Percentiles rank a stretch among this genome's conserved stretches.
phyloP scores from a whole-genome alignment of 2,329 filamentous ascomycete species.

The Aspergillus carbonarius region DNA sequence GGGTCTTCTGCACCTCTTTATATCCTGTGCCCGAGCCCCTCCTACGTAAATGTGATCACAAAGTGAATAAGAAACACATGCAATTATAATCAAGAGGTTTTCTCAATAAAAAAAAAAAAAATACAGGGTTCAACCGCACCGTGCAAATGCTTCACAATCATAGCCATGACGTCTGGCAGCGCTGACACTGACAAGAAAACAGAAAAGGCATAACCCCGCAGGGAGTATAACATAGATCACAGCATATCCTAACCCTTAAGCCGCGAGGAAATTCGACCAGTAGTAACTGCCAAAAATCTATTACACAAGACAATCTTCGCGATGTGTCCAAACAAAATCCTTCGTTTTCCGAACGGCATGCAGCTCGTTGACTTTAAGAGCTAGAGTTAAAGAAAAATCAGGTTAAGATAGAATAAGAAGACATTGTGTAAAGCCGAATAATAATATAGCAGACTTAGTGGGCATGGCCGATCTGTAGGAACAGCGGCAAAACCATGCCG shows the following conservation, averaged over 20 bases:
- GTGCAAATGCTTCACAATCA: neutral
- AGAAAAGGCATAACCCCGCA: neutral
- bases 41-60: constrained; percentile 31
- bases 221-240: neutral
- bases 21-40: neutral
- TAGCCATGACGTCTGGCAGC: neutral
- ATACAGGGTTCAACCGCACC: neutral
- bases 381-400: neutral
- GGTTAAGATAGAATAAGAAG: neutral
- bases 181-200: neutral
- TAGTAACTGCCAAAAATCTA: neutral
- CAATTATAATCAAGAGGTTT: constrained; percentile 25
- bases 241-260: neutral
- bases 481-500: constrained; percentile 49
- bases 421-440: neutral
- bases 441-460: constrained; percentile 28
- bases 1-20: neutral
- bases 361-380: neutral
- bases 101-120: constrained; percentile 13
- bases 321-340: neutral
- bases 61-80: constrained; percentile 17
- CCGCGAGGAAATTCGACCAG: neutral
- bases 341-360: neutral
- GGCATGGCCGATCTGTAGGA: constrained; percentile 49
- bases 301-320: neutral